Evolutionary conservation across 768 basidiomycete genomes (phyloP).

Genomic region (Boletus fagicola): DNA sequence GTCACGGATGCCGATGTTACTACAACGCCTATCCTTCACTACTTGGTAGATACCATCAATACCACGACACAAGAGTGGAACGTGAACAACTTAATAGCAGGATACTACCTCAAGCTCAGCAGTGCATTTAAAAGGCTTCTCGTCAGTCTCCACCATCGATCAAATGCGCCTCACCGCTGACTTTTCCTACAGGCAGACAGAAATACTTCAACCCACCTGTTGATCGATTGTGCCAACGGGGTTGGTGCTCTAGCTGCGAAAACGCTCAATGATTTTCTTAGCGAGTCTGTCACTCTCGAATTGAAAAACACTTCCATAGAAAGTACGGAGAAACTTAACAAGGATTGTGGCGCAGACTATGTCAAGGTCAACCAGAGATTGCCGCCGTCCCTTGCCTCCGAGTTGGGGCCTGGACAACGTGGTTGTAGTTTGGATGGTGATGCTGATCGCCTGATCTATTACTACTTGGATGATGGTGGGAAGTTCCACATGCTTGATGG

Average conservation of each 20-base stretch:
- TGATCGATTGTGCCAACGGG: constrained; percentile 99
- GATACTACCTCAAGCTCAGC: constrained; percentile 81
- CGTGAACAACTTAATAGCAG: constrained; percentile 77
- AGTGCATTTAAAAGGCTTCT: constrained; percentile 82
- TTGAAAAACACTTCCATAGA: constrained; percentile 67
- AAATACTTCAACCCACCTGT: constrained; percentile 51
- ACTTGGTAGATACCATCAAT: constrained; percentile 88
- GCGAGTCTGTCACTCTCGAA: constrained; percentile 56
- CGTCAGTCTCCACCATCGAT: constrained; percentile 46
- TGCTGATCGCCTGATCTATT: constrained; percentile 96
- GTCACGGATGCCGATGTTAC: constrained; percentile 76
- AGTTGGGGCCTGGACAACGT: constrained; percentile 68
- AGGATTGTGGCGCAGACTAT: constrained; percentile 90
- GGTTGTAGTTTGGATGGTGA: constrained; percentile 97
- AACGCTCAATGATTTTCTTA: constrained; percentile 59
- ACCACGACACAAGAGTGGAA: constrained; percentile 77
- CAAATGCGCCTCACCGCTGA: constrained; percentile 5
- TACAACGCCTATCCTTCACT: constrained; percentile 95
- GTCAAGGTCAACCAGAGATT: constrained; percentile 91
- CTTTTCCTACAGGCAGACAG: constrained; percentile 51
- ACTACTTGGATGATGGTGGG: constrained; percentile 75
- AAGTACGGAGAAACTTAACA: constrained; percentile 74
- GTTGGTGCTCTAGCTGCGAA: constrained; percentile 79
- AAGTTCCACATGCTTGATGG: constrained; percentile 93
- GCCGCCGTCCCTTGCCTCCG: constrained; percentile 69